Base-by-base conservation (phyloP, 116 monocot genomes). In the Posidonia oceanica region DNA sequence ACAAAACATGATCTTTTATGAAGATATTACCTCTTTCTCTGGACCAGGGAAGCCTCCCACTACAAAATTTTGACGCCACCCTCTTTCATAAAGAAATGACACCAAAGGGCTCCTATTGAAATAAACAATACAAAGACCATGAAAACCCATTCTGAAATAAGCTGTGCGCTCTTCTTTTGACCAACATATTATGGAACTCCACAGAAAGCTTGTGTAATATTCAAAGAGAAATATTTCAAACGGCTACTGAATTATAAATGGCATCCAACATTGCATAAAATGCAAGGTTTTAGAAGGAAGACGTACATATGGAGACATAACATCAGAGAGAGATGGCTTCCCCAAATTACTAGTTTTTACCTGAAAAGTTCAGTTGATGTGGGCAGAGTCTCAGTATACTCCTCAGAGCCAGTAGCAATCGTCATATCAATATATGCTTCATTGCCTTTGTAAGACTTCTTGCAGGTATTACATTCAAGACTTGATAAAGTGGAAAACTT, bases 61-160 rank as follows among this genome's bases (percentile, higher is more conserved):
- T 61, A 81, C 40, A 54, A 95, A 95, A 75, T 81, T 86, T 77
- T 91, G 94, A 44, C 88, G 91, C 94, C 96, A 96, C 61, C 91
- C 88, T 63, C 91, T 86, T 74, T 96, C 91, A 69, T 96, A 96
- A 69, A 91, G 88, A 91, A 81, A 91, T 64, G 96, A 85, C 51
- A 91, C 83, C 77, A 91, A 74, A 55, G 83, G 81, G 54, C 56
- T 84, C 91, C 95, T 95, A 86, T 82, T 79, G 73, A 74, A 15
- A 51, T 4, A 48, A 42, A 57, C 13, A 67, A 59, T 52, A 61
- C 0, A 4, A 68, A 18, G 36, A 37, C 17, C 20, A 52, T 51
- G 59, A 55, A 18, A 15, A 37, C 14, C 36, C 14, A 59, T 21
- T 21, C 29, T 29, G 29, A 29, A 29, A 29, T 29, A 29, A 29